A percentile compares a stretch with the other conserved stretches of the same genome.
These are phyloP conservation scores for Eragrostis nindensis DNA, from an alignment of 176 grass and related monocot species.

Conservation along the genomic window DNA sequence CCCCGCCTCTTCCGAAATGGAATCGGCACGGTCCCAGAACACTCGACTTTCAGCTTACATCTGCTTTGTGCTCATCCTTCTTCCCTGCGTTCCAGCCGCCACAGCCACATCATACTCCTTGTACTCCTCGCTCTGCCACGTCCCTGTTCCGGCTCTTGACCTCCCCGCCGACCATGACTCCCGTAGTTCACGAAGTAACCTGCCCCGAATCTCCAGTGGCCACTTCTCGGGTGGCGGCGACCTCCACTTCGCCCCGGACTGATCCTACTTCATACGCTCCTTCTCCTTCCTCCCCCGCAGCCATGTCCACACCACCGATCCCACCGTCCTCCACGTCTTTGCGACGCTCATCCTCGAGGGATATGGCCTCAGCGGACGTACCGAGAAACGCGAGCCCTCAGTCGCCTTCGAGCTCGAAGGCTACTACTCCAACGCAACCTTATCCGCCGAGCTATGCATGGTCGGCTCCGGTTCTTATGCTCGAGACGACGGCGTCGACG, in stretches of 20 bases:
- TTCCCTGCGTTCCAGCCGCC: not conserved
- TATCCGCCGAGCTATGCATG: constrained; percentile 3
- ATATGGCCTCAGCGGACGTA: too few relatives aligned
- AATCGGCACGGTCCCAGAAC: not conserved
- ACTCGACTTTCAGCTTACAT: not conserved
- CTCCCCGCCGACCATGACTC: not conserved
- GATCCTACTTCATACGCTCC: not conserved
- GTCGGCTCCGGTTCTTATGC: constrained; percentile 23
- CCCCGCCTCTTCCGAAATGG: not conserved
- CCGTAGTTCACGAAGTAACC: not conserved
- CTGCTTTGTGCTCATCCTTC: not conserved
- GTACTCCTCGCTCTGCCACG: constrained; percentile 20
- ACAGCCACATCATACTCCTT: not conserved
- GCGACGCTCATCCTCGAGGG: constrained; percentile 19
- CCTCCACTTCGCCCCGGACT: not conserved
- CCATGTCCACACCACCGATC: not conserved
- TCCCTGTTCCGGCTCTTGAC: not conserved
- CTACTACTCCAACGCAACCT: not conserved
- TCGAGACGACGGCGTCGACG: not conserved
- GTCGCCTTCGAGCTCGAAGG: constrained; percentile 14
- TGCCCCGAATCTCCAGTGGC: not conserved
- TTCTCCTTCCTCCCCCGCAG: not conserved
- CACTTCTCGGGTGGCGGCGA: constrained; percentile 13
- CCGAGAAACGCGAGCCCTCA: not conserved
- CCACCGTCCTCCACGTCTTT: not conserved